Evolutionary conservation across 768 basidiomycete species (phyloP), one percentile per base, ranked within the genome.

Genomic region (Cubamyces lactineus): DNA sequence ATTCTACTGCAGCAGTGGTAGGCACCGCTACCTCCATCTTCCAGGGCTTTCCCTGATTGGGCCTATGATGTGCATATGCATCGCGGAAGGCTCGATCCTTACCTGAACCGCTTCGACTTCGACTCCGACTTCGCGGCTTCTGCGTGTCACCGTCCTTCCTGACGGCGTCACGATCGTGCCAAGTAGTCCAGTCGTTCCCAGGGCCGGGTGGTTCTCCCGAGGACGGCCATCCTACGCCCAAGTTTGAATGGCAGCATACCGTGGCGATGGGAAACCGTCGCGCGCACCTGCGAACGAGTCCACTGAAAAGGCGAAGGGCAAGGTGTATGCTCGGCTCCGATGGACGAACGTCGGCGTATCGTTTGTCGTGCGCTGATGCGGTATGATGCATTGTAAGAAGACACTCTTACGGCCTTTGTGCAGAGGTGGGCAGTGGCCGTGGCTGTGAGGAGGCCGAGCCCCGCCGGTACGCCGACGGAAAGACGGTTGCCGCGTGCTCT

Each of bases 391-490:
- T 7, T 7, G 49, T 26, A 12, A n/a, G 12, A 12, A 12, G 17
- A 34, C 4, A 2, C 30, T 13, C 28, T 1, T 1, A 38, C n/a
- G 16, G 42, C 26, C 23, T 26, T 13, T 43, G 19, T 21, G 4
- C 19, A 47, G n/a, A 47, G 19, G 46, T 12, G 5, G 19, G 5
- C 11, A 21, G 23, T 13, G n/a, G 13, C n/a, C n/a, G n/a, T n/a
- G n/a, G n/a, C n/a, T n/a, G n/a, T n/a, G n/a, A n/a, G n/a, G n/a
- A n/a, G n/a, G n/a, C n/a, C n/a, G n/a, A 26, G 53, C 43, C 42
- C 43, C 45, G n/a, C 47, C 57, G 57, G 57, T 59, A 42, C 16
- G 41, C 57, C 57, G 57, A 59, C 57, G 57, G 57, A 59, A 59
- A 51, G 40, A 42, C 13, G 28, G 28, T 17, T 3, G 34, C 34